Evolutionary conservation across 2,329 filamentous ascomycete genomes (phyloP).

Genomic region (Drechslerella coelobrocha): DNA sequence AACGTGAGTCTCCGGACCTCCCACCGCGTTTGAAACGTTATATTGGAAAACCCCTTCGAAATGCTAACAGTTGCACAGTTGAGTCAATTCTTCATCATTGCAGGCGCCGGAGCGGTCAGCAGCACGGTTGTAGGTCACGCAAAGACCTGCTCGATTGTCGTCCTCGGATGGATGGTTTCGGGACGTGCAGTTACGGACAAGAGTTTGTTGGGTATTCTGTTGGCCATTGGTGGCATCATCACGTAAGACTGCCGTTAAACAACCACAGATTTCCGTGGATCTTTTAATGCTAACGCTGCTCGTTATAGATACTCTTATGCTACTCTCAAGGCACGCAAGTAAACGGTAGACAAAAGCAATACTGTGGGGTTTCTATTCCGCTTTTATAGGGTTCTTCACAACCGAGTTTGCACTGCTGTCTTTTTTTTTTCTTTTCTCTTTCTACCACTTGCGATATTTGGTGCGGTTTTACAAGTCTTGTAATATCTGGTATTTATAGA

Average conservation of each 20-base stretch:
- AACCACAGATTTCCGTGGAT: background rate
- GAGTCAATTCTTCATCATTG: constrained; percentile 68
- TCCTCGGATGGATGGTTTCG: constrained; percentile 67
- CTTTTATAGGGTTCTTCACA: background rate
- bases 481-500: too few relatives aligned
- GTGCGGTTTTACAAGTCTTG: too few relatives aligned
- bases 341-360: background rate
- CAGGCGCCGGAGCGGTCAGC: constrained; percentile 67
- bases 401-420: too few relatives aligned
- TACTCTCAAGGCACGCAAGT: background rate
- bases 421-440: too few relatives aligned
- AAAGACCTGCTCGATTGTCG: constrained; percentile 72
- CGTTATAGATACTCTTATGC: background rate
- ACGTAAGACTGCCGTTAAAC: constrained; percentile 58
- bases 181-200: constrained; percentile 66
- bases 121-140: constrained; percentile 72
- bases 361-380: background rate
- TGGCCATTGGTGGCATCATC: constrained; percentile 67
- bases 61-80: constrained; percentile 51
- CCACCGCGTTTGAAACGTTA: too few relatives aligned
- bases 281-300: background rate
- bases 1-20: constrained; percentile 64
- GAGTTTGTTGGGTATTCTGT: constrained; percentile 62
- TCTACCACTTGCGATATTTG: too few relatives aligned
- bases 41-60: constrained; percentile 47